A percentile compares a stretch with the other conserved stretches of the same genome.
These are phyloP conservation scores for Hypomontagnella submonticulosa DNA, from an alignment of 495 filamentous ascomycete species.

Conservation along the genomic window DNA sequence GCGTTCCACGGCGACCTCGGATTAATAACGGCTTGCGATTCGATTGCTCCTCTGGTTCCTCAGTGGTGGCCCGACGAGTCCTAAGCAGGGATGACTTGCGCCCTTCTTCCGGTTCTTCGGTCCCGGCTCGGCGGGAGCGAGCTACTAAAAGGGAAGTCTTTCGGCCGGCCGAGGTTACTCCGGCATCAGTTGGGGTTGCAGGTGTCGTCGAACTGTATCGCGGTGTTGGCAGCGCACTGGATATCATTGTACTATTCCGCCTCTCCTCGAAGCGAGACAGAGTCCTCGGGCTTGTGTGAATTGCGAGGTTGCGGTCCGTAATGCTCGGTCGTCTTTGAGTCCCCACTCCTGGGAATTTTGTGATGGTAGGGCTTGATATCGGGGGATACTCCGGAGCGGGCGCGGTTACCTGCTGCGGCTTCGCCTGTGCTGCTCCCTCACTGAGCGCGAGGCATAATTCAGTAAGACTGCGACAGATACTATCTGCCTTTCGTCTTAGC, in stretches of 20 bases:
- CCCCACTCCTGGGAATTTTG: slow-evolving; percentile 48
- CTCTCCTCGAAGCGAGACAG: slow-evolving; percentile 78
- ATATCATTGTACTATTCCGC: slow-evolving; percentile 69
- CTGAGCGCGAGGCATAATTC: slow-evolving; percentile 90
- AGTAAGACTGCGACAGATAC: slow-evolving; percentile 89
- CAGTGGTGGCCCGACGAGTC: slow-evolving; percentile 58
- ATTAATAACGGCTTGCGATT: slow-evolving; percentile 56
- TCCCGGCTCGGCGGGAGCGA: slow-evolving; percentile 55
- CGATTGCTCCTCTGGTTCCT: slow-evolving; percentile 59
- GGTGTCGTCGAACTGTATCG: slow-evolving; percentile 51
- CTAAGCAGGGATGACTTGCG: slow-evolving; percentile 59
- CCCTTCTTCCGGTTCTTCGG: slow-evolving; percentile 60
- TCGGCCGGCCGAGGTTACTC: slow-evolving; percentile 44
- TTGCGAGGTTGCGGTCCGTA: slow-evolving; percentile 45
- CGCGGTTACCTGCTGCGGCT: slow-evolving; percentile 48
- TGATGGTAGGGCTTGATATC: slow-evolving; percentile 51
- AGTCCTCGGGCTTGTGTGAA: slow-evolving; percentile 68
- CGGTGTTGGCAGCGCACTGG: slow-evolving; percentile 54
- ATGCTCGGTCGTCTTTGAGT: slow-evolving; percentile 50
- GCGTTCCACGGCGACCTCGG: slow-evolving; percentile 53
- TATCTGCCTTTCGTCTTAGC: slow-evolving; percentile 88
- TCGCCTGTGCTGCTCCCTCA: slow-evolving; percentile 59
- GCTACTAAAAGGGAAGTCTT: slow-evolving; percentile 60
- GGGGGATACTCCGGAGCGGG: slow-evolving; percentile 44
- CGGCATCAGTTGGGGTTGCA: slow-evolving; percentile 41